A percentile compares a stretch with the other conserved stretches of the same genome.
Evolutionary conservation across 2,329 filamentous ascomycete species (phyloP).

Genomic region (Botrytis aclada): DNA sequence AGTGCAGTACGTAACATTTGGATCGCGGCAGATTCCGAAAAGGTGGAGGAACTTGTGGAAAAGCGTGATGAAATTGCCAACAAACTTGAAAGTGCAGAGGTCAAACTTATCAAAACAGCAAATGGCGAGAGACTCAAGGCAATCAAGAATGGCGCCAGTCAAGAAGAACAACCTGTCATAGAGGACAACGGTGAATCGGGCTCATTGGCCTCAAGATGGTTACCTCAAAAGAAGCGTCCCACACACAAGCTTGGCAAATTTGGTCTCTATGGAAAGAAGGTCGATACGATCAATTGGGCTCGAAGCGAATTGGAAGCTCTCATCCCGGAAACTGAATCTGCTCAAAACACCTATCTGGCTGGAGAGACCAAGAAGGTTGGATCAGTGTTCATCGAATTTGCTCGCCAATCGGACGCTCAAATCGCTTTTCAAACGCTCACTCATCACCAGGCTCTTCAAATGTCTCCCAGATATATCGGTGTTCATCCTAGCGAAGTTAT

Average conservation of each 20-base stretch:
- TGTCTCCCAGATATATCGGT: slow-evolving; percentile 82
- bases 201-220: slow-evolving; percentile 69
- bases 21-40: slow-evolving; percentile 73
- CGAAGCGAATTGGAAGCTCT: slow-evolving; percentile 74
- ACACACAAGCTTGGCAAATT: slow-evolving; percentile 70
- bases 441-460: slow-evolving; percentile 78
- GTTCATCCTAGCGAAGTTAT: slow-evolving; percentile 79
- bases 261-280: slow-evolving; percentile 75
- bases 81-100: slow-evolving; percentile 82
- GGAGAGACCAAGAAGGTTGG: slow-evolving; percentile 57
- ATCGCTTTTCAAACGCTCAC: slow-evolving; percentile 81
- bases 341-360: slow-evolving; percentile 63
- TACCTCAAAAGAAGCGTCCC: slow-evolving; percentile 70
- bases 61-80: slow-evolving; percentile 77
- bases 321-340: slow-evolving; percentile 65
- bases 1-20: slow-evolving; percentile 78
- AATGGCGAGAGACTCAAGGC: slow-evolving; percentile 69
- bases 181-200: slow-evolving; percentile 65
- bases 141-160: slow-evolving; percentile 56
- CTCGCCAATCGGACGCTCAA: slow-evolving; percentile 78
- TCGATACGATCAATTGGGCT: slow-evolving; percentile 91
- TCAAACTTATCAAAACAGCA: slow-evolving; percentile 76
- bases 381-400: slow-evolving; percentile 89
- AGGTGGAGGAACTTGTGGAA: slow-evolving; percentile 76
- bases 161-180: slow-evolving; percentile 44